phyloP scores from a whole-genome alignment of 2,329 filamentous ascomycete species.

The Trichoderma oligosporum region DNA sequence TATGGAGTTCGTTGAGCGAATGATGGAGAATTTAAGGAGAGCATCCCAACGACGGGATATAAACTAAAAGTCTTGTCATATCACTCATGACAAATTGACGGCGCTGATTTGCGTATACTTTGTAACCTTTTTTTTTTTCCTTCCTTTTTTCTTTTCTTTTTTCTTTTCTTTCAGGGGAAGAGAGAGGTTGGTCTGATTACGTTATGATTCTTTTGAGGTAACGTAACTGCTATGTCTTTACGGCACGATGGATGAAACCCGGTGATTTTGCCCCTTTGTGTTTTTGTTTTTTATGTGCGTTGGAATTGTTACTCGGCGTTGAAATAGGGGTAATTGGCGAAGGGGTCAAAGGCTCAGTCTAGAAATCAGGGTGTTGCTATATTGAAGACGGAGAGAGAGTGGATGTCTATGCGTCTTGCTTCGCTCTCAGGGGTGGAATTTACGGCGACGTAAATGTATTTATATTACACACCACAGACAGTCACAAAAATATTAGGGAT shows the following conservation, averaged over 20 bases:
- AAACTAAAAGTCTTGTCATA: not conserved
- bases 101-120: not conserved
- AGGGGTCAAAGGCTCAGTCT: not conserved
- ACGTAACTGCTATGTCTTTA: not conserved
- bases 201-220: conserved; percentile 4
- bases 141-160: not conserved
- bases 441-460: conserved; percentile 4
- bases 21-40: conserved; percentile 49
- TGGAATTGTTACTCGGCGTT: conserved; percentile 5
- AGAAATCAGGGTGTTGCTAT: not conserved
- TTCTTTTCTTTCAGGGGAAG: not conserved
- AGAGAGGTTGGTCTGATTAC: not conserved
- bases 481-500: not conserved
- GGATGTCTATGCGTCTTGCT: not conserved
- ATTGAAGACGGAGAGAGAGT: not conserved
- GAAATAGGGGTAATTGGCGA: conserved; percentile 13
- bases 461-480: conserved; percentile 8
- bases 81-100: not conserved
- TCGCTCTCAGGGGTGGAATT: not conserved
- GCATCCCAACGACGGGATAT: conserved; percentile 29
- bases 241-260: not conserved
- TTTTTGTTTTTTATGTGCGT: not conserved
- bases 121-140: not conserved
- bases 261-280: not conserved
- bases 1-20: conserved; percentile 49